phyloP scores from a whole-genome alignment of 2,329 filamentous ascomycete species.

The Arthrobotrys entomopaga region DNA sequence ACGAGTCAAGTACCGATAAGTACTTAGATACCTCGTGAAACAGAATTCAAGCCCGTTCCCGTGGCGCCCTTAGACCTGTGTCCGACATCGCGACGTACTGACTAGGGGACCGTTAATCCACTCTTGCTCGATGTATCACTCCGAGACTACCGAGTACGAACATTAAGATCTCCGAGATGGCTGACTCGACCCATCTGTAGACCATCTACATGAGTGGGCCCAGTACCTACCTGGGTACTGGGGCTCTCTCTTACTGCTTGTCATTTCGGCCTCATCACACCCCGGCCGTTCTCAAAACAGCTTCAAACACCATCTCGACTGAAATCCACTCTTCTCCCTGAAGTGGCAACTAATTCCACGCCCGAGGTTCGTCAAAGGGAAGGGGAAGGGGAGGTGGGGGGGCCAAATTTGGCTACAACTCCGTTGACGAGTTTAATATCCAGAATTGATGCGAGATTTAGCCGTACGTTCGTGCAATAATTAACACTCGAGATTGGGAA shows the following conservation, averaged over 20 bases:
- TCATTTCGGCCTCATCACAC: no score
- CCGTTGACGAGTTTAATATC: conserved; percentile 12
- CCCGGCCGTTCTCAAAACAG: no score
- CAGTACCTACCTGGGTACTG: no score
- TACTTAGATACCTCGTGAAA: conserved; percentile 20
- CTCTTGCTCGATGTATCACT: no score
- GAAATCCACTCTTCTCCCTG: background rate
- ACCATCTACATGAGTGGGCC: no score
- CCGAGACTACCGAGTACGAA: no score
- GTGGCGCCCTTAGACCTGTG: conserved; percentile 10
- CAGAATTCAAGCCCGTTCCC: background rate
- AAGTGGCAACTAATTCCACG: conserved; percentile 24
- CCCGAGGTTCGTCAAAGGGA: conserved; percentile 13
- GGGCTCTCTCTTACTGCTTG: no score
- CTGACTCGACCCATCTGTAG: no score
- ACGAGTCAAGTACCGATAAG: conserved; percentile 16
- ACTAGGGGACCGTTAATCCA: conserved; percentile 16
- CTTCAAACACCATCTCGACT: no score
- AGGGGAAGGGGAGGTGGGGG: no score
- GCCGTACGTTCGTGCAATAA: conserved; percentile 8
- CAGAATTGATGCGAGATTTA: conserved; percentile 15
- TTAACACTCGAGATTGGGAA: conserved; percentile 3
- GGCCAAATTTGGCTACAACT: conserved; percentile 35
- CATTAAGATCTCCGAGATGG: no score
- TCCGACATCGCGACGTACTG: background rate